phyloP scores from a whole-genome alignment of 192 early-diverging fungal genomes.

The Funneliformis mosseae region DNA sequence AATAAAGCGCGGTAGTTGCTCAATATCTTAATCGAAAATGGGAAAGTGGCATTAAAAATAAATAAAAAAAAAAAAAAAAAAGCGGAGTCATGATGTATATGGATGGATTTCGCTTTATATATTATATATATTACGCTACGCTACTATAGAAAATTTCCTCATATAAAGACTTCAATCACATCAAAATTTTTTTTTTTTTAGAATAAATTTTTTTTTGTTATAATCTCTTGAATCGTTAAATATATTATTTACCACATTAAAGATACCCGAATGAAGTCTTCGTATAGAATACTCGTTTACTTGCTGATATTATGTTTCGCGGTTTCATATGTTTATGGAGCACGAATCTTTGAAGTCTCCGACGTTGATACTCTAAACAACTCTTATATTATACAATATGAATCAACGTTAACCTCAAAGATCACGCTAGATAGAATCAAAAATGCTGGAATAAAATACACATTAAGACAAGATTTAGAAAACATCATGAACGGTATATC shows the following conservation, averaged over 20 bases:
- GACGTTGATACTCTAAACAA: not conserved
- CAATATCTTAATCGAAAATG: too few relatives aligned
- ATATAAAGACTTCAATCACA: too few relatives aligned
- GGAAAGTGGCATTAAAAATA: too few relatives aligned
- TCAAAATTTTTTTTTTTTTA: not conserved
- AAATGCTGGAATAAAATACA: not conserved
- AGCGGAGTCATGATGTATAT: too few relatives aligned
- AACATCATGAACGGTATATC: slow-evolving; percentile 50
- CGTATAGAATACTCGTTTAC: not conserved
- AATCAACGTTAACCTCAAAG: not conserved
- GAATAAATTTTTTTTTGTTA: not conserved
- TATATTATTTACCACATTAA: not conserved
- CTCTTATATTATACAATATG: not conserved
- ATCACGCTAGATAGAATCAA: not conserved
- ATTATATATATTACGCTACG: too few relatives aligned
- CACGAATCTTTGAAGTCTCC: not conserved
- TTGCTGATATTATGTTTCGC: not conserved
- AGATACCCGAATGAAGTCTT: not conserved
- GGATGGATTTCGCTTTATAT: too few relatives aligned
- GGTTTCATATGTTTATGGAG: not conserved
- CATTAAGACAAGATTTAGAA: not conserved
- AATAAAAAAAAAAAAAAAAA: too few relatives aligned
- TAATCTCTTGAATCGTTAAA: too few relatives aligned
- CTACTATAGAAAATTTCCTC: too few relatives aligned
- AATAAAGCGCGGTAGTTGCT: too few relatives aligned